Evolutionary conservation across 2,329 filamentous ascomycete species (phyloP).

Genomic region (Diaporthe capsici): DNA sequence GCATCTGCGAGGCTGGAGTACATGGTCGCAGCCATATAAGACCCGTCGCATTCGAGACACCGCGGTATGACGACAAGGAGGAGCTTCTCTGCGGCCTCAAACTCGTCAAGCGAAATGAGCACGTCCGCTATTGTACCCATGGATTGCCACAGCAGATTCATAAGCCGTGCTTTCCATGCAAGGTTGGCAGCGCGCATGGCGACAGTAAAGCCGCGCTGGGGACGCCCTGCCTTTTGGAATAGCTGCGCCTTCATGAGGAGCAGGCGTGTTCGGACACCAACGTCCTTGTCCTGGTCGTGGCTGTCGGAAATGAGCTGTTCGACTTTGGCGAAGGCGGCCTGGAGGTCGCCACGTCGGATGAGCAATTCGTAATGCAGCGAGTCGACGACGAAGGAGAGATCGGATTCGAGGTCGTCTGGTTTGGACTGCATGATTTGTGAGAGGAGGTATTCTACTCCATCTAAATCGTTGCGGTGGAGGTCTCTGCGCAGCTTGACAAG

Average conservation of each 20-base stretch:
- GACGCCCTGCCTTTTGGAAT: slow-evolving; percentile 76
- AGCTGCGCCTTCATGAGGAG: slow-evolving; percentile 81
- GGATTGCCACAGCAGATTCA: slow-evolving; percentile 81
- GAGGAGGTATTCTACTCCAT: slow-evolving; percentile 65
- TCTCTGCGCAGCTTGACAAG: slow-evolving; percentile 76
- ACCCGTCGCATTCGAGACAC: slow-evolving; percentile 79
- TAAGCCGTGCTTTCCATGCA: slow-evolving; percentile 77
- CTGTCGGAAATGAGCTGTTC: slow-evolving; percentile 59
- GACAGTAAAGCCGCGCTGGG: slow-evolving; percentile 83
- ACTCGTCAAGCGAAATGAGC: slow-evolving; percentile 79
- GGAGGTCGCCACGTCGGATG: slow-evolving; percentile 61
- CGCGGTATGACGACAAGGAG: slow-evolving; percentile 81
- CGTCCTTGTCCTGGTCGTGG: slow-evolving; percentile 62
- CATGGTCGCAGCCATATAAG: slow-evolving; percentile 72
- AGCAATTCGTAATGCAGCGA: slow-evolving; percentile 67
- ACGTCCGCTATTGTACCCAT: slow-evolving; percentile 77
- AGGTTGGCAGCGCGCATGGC: slow-evolving; percentile 82
- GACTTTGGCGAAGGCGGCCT: slow-evolving; percentile 63
- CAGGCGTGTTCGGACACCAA: slow-evolving; percentile 78
- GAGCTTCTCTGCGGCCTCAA: slow-evolving; percentile 74
- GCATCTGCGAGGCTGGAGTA: slow-evolving; percentile 83
- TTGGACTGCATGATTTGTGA: slow-evolving; percentile 67
- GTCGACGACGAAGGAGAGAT: slow-evolving; percentile 66
- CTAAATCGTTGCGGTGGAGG: slow-evolving; percentile 68
- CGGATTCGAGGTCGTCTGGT: slow-evolving; percentile 65